These are phyloP conservation scores for Penicillium sp. DNA, from an alignment of 2,329 filamentous ascomycete genomes.

Conservation along the genomic window DNA sequence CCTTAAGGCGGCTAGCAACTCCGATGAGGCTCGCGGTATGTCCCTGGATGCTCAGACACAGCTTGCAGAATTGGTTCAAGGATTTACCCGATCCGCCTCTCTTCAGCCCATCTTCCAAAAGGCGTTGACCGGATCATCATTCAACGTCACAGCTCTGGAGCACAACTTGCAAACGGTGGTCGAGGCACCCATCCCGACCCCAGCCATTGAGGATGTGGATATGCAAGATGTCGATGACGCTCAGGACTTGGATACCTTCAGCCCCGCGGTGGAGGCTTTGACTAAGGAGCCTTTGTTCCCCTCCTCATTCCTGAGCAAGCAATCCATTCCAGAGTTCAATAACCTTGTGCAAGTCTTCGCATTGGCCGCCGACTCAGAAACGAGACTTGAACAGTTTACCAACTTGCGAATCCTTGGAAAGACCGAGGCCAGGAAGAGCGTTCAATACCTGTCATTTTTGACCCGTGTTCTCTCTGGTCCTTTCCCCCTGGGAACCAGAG, in stretches of 20 bases:
- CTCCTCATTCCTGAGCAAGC: slow-evolving; percentile 37
- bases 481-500: slow-evolving; percentile 63
- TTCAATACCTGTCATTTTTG: slow-evolving; percentile 71
- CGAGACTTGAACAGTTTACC: slow-evolving; percentile 33
- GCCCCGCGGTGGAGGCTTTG: slow-evolving; percentile 32
- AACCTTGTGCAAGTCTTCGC: slow-evolving; percentile 38
- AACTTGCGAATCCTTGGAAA: slow-evolving; percentile 37
- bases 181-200: slow-evolving; percentile 52
- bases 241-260: slow-evolving; percentile 28
- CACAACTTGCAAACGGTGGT: slow-evolving; percentile 68
- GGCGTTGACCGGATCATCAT: slow-evolving; percentile 61
- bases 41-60: slow-evolving; percentile 53
- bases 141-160: slow-evolving; percentile 71
- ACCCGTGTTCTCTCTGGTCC: slow-evolving; percentile 67
- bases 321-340: slow-evolving; percentile 33
- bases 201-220: slow-evolving; percentile 46
- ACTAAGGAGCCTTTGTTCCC: slow-evolving; percentile 25
- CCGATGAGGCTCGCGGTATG: slow-evolving; percentile 46
- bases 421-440: slow-evolving; percentile 50
- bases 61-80: slow-evolving; percentile 62
- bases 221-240: slow-evolving; percentile 44
- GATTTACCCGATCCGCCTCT: slow-evolving; percentile 57
- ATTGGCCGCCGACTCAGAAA: slow-evolving; percentile 28
- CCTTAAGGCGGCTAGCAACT: slow-evolving; percentile 29
- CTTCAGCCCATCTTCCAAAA: slow-evolving; percentile 60